A percentile compares a stretch with the other conserved stretches of the same genome.
Evolutionary conservation across 306 rosid species (phyloP).

Genomic region (Hylodesmum podocarpum): DNA sequence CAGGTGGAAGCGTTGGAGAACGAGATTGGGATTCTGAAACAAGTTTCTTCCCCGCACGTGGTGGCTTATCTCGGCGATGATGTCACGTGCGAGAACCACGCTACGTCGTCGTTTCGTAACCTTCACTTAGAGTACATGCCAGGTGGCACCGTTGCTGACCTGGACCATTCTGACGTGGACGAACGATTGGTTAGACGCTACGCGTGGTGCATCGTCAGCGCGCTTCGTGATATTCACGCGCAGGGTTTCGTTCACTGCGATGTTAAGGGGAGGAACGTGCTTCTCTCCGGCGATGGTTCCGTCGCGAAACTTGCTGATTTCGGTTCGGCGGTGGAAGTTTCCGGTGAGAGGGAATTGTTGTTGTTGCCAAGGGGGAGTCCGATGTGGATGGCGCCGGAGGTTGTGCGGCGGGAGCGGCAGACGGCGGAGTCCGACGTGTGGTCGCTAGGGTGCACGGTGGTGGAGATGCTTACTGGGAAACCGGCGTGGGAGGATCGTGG

Average conservation of each 20-base stretch:
- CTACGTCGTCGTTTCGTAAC: constrained; percentile 55
- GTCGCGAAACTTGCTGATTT: constrained; percentile 73
- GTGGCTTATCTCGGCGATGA: constrained; percentile 64
- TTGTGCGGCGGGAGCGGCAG: constrained; percentile 64
- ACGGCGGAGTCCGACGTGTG: constrained; percentile 88
- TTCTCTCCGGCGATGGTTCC: constrained; percentile 35
- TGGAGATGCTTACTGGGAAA: constrained; percentile 82
- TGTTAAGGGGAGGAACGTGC: constrained; percentile 73
- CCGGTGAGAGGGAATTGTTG: too few species aligned
- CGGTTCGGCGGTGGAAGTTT: constrained; percentile 71
- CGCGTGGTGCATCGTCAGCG: constrained; percentile 67
- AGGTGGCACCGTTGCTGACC: constrained; percentile 67
- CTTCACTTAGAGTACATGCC: constrained; percentile 79
- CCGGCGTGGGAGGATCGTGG: constrained; percentile 77
- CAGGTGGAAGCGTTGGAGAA: constrained; percentile 65
- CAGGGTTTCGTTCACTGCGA: constrained; percentile 79
- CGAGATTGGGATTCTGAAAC: constrained; percentile 64
- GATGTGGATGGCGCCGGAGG: constrained; percentile 99
- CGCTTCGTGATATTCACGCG: constrained; percentile 59
- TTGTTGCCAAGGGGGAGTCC: constrained; percentile 78
- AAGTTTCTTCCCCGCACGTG: constrained; percentile 60
- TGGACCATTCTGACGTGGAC: constrained; percentile 46
- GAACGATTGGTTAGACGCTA: constrained; percentile 50
- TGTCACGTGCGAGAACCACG: constrained; percentile 39
- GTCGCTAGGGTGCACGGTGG: constrained; percentile 89